Conservation (phyloP, 768 basidiomycete genomes). For the Scleroderma citrinum region DNA sequence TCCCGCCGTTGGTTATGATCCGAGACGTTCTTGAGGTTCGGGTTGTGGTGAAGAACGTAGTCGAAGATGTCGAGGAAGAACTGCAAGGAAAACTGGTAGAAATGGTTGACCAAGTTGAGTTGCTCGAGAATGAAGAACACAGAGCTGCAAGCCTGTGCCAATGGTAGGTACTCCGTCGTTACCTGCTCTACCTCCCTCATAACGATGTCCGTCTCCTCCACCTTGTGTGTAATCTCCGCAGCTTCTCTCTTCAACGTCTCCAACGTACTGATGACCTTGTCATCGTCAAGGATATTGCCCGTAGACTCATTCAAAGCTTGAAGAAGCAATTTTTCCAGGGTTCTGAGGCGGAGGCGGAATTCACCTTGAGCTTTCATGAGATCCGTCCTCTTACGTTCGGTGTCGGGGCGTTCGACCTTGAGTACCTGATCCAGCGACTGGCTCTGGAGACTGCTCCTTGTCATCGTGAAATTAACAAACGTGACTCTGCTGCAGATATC, state of each 20-base stretch:
- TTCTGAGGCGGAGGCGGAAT: conserved; percentile 87
- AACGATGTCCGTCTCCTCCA: conserved; percentile 91
- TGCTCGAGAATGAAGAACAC: conserved; percentile 98
- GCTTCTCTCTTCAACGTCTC: conserved; percentile 96
- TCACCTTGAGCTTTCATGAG: conserved; percentile 98
- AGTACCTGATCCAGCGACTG: conserved; percentile 97
- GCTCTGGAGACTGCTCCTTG: conserved; percentile 94
- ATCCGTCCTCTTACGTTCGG: conserved; percentile 91
- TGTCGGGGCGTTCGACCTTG: conserved; percentile 94
- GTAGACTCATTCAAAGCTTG: conserved; percentile 95
- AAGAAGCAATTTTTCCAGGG: conserved; percentile 86
- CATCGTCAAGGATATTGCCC: conserved; percentile 97
- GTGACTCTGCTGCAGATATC: conserved; percentile 98
- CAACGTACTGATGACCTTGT: conserved; percentile 94
- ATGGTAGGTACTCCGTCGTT: conserved; percentile 87
- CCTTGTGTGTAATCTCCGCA: conserved; percentile 91
- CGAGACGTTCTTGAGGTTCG: conserved; percentile 73
- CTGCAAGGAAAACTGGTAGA: conserved; percentile 95
- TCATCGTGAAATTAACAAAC: conserved; percentile 98
- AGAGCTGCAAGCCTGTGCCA: conserved; percentile 94
- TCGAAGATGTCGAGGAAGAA: conserved; percentile 99
- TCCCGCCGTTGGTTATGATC: conserved; percentile 70
- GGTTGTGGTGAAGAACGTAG: conserved; percentile 87
- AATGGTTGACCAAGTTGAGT: conserved; percentile 89
- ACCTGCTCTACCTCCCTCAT: conserved; percentile 97